A percentile compares a stretch with the other conserved stretches of the same genome.
Evolutionary conservation across 108 stramenopile genomes (phyloP).

Genomic region (Fragilariopsis cylindrus): DNA sequence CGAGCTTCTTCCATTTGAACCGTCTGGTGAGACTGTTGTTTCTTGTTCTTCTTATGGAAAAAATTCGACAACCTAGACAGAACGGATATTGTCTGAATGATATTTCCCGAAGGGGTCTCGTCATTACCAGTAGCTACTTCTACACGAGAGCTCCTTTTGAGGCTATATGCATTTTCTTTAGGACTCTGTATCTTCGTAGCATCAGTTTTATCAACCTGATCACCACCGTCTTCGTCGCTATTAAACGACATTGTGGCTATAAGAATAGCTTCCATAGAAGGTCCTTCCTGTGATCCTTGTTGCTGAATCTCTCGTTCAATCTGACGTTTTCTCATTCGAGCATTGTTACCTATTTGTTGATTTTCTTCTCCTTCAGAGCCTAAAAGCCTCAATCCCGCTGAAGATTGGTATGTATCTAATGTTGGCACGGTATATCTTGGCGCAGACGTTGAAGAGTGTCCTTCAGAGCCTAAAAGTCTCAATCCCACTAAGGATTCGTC

Average conservation of each 20-base stretch:
- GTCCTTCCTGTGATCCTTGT: slow-evolving; percentile 1
- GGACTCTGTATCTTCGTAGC: background rate
- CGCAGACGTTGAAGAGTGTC: background rate
- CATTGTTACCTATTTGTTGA: background rate
- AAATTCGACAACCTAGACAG: too few species aligned
- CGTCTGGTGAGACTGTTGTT: too few species aligned
- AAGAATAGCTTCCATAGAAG: slow-evolving; percentile 11
- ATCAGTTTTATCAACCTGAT: background rate
- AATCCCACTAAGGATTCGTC: slow-evolving; percentile 14
- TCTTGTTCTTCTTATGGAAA: too few species aligned
- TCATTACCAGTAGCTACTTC: slow-evolving; percentile 1
- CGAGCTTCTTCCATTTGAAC: too few species aligned
- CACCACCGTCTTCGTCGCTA: slow-evolving; percentile 1
- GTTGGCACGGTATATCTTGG: background rate
- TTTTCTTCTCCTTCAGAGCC: background rate
- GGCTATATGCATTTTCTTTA: too few species aligned
- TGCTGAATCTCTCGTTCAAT: background rate
- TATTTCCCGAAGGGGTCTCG: too few species aligned
- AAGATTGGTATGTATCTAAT: background rate
- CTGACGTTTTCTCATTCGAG: slow-evolving; percentile 13
- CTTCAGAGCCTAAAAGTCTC: background rate
- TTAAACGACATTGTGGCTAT: slow-evolving; percentile 14
- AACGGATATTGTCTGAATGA: too few species aligned
- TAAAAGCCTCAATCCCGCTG: too few species aligned
- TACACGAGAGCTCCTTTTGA: background rate